Percentiles rank a stretch among this genome's conserved stretches.
These are phyloP conservation scores for Salisapilia sapeloensis DNA, from an alignment of 352 stramenopile genomes.

Conservation along the genomic window DNA sequence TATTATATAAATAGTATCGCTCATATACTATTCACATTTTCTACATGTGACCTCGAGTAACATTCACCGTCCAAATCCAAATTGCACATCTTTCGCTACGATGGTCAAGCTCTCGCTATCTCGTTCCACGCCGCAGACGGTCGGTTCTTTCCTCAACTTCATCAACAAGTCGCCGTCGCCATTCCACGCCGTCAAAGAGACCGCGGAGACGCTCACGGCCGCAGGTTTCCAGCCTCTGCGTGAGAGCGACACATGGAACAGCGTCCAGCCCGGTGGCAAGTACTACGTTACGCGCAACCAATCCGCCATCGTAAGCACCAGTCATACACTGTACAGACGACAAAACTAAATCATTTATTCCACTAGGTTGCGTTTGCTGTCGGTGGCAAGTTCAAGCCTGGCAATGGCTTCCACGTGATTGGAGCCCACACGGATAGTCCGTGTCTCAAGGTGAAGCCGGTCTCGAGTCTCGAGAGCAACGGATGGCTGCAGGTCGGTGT, in stretches of 20 bases:
- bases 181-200: conserved; percentile 88
- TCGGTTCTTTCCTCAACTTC: conserved; percentile 83
- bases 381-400: conserved; percentile 80
- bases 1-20: no score
- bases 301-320: conserved; percentile 69
- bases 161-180: conserved; percentile 89
- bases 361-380: conserved; percentile 83
- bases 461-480: conserved; percentile 78
- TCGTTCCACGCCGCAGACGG: conserved; percentile 35
- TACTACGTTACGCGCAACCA: conserved; percentile 97
- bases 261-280: conserved; percentile 73
- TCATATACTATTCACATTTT: no score
- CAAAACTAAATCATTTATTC: neutral
- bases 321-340: neutral
- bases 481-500: conserved; percentile 73
- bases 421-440: conserved; percentile 94
- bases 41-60: no score
- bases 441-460: conserved; percentile 92
- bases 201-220: conserved; percentile 57
- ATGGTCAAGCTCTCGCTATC: conserved; percentile 32
- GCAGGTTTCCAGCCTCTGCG: conserved; percentile 85
- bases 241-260: conserved; percentile 62
- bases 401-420: conserved; percentile 92
- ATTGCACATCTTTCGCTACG: neutral
- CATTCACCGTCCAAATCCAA: no score